A percentile compares a stretch with the other conserved stretches of the same genome.
These are phyloP conservation scores for Rhizoclosmatium globosum DNA, from an alignment of 192 early-diverging fungal genomes.

Conservation along the genomic window DNA sequence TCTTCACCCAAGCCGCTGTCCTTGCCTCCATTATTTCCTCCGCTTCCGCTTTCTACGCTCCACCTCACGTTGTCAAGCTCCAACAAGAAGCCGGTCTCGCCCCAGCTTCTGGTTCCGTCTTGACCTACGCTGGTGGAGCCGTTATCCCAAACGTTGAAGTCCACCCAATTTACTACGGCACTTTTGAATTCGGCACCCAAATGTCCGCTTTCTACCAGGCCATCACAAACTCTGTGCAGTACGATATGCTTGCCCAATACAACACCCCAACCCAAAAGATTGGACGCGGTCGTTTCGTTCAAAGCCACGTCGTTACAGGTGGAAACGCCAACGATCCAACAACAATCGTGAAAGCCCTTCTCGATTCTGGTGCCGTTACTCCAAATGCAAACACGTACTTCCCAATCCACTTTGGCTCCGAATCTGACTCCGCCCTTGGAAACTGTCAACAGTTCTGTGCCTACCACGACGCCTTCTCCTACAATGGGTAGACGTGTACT, in stretches of 20 bases:
- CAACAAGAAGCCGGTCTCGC: not conserved
- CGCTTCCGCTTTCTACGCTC: too few relatives aligned
- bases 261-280: not conserved
- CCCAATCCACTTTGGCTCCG: not conserved
- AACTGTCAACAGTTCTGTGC: not conserved
- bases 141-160: not conserved
- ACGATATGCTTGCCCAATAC: not conserved
- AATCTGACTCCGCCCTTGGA: not conserved
- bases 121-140: constrained; percentile 21
- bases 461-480: not conserved
- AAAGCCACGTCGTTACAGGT: not conserved
- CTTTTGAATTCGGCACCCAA: not conserved
- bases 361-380: not conserved
- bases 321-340: not conserved
- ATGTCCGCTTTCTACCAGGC: not conserved
- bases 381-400: not conserved
- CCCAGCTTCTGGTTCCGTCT: not conserved
- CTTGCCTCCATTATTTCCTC: too few relatives aligned
- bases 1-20: too few relatives aligned
- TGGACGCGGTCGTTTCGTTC: not conserved
- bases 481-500: not conserved
- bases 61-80: too few relatives aligned
- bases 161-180: not conserved
- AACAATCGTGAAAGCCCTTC: not conserved
- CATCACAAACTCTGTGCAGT: not conserved